These are phyloP conservation scores for Zygoascus sp. DNA, from an alignment of 1,139 yeast species.

Conservation along the genomic window DNA sequence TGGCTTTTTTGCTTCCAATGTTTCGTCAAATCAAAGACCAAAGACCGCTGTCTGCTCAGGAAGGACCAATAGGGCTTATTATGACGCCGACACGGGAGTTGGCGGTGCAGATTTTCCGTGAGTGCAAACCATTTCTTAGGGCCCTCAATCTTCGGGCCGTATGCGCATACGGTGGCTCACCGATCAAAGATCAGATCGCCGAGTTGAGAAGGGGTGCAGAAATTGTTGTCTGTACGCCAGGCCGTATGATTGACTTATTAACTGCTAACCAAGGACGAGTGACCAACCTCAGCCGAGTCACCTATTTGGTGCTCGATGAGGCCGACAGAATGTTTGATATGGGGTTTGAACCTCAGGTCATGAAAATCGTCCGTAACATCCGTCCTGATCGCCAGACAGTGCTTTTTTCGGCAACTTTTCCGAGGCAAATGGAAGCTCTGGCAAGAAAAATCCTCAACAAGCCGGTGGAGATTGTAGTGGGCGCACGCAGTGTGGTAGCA, in stretches of 20 bases:
- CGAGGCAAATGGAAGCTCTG: conserved; percentile 65
- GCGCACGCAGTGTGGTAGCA: conserved; percentile 79
- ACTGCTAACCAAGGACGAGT: conserved; percentile 82
- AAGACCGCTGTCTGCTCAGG: conserved; percentile 47
- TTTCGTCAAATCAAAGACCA: conserved; percentile 78
- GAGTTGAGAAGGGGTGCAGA: conserved; percentile 76
- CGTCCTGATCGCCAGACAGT: conserved; percentile 92
- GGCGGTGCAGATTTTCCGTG: conserved; percentile 77
- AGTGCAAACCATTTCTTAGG: conserved; percentile 55
- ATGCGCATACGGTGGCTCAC: conserved; percentile 94
- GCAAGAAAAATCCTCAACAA: conserved; percentile 58
- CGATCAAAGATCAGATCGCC: conserved; percentile 76
- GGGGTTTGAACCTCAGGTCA: conserved; percentile 97
- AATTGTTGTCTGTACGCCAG: conserved; percentile 91
- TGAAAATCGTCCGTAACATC: conserved; percentile 68
- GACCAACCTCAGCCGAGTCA: conserved; percentile 60
- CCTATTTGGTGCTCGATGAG: conserved; percentile 86
- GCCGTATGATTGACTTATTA: conserved; percentile 83
- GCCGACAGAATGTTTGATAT: conserved; percentile 96
- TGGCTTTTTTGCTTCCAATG: conserved; percentile 81
- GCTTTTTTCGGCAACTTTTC: conserved; percentile 91
- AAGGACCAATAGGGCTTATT: conserved; percentile 77
- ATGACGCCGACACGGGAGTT: conserved; percentile 92
- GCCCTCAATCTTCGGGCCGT: conserved; percentile 50
- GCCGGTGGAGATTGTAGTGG: conserved; percentile 77